Evolutionary conservation across 805 yeast genomes (phyloP), one percentile per base, ranked within the genome.

Genomic region (Metschnikowia borealis): DNA sequence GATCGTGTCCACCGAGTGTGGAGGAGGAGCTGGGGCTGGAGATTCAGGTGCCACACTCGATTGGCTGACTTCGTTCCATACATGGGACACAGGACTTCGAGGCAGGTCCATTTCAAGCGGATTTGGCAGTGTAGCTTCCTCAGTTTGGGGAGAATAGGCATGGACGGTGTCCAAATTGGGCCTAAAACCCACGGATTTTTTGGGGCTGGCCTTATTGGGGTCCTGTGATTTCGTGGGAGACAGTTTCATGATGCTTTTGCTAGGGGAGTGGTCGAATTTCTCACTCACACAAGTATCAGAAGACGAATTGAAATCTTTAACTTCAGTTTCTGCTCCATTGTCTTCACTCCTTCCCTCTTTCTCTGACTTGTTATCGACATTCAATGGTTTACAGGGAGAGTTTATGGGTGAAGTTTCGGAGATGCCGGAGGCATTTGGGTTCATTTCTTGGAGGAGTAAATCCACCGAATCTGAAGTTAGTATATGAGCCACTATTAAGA

Each of bases 221-320:
- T 13, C 8, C 23, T 17, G 38, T 33, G 21, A 5, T 37, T n/a
- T 37, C 8, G 23, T 8, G 13, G 35, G 35, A 13, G 20, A 18
- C 23, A 3, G 10, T 49, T 63, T 69, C 73, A 73, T 69, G 23
- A 67, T 70, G 31, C 76, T 71, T 51, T 69, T 72, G 50, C 65
- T 66, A 5, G 77, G 77, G 5, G 74, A 68, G 3, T 23, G 37
- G 32, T 21, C 51, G 17, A 31, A 21, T n/a, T 36, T 40, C 23
- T 71, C 74, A 53, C 74, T 70, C 17, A 69, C 69, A 42, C 63
- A 73, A 7, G 78, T 73, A 46, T 73, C 78, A 3, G 76, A 68
- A 46, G 71, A 64, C 6, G 77, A 73, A 53, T 67, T 70, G 49
- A 65, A 65, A 42, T 70, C 75, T 44, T 44, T 50, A 34, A 46